These are phyloP conservation scores for Pythium dissotocum DNA, from an alignment of 352 stramenopile species.

Conservation along the genomic window DNA sequence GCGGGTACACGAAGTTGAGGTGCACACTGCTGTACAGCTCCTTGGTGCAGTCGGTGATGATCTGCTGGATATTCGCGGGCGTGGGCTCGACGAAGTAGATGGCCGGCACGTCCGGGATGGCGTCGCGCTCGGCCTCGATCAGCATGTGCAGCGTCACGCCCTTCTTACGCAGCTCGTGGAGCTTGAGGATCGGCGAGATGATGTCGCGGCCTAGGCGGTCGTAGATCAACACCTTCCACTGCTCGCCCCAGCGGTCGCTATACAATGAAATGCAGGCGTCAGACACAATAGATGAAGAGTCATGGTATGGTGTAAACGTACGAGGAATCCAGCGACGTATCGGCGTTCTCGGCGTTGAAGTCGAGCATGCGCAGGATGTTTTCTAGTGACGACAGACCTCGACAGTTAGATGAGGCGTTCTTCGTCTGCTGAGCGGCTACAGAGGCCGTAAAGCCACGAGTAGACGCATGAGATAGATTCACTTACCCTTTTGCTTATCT, in stretches of 20 bases:
- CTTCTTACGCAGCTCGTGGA: constrained; percentile 95
- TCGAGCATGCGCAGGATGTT: constrained; percentile 85
- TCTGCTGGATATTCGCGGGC: constrained; percentile 92
- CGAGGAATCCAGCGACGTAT: constrained; percentile 41
- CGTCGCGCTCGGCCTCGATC: constrained; percentile 92
- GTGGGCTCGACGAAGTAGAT: constrained; percentile 98
- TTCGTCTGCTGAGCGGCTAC: not conserved
- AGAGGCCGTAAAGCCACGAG: not conserved
- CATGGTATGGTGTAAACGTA: constrained; percentile 15
- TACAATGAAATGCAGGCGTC: constrained; percentile 2
- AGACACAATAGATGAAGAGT: not conserved
- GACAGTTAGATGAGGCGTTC: not conserved
- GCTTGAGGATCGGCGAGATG: constrained; percentile 97
- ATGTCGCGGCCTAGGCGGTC: constrained; percentile 95
- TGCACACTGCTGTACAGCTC: constrained; percentile 93
- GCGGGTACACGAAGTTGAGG: constrained; percentile 94
- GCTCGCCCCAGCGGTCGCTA: constrained; percentile 78
- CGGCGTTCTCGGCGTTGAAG: constrained; percentile 73
- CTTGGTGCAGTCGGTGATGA: constrained; percentile 93
- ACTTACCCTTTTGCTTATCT: constrained; percentile 79
- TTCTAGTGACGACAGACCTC: constrained; percentile 30
- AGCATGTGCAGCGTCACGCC: constrained; percentile 98
- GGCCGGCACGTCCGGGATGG: constrained; percentile 96
- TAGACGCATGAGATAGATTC: not conserved
- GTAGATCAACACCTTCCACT: constrained; percentile 98